phyloP scores from a whole-genome alignment of 2,329 filamentous ascomycete genomes.

The Byssothecium circinans region DNA sequence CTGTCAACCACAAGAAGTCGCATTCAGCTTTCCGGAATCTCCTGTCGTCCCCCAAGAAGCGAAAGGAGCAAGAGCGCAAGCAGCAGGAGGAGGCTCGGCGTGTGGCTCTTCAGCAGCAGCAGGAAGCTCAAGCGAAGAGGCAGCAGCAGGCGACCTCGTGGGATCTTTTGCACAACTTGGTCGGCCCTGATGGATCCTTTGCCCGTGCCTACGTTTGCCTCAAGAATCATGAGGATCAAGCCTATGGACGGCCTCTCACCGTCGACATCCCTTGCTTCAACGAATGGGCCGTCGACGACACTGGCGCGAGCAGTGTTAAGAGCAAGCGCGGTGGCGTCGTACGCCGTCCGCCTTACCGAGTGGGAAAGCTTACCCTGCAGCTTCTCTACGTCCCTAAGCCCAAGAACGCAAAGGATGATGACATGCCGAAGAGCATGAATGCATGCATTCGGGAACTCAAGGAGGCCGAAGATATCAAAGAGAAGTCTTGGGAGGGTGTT shows the following conservation, averaged over 20 bases:
- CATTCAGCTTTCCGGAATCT: conserved; percentile 78
- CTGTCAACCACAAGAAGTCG: conserved; percentile 73
- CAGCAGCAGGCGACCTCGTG: conserved; percentile 70
- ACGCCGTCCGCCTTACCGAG: conserved; percentile 85
- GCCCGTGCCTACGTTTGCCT: conserved; percentile 90
- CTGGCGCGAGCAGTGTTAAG: conserved; percentile 80
- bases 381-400: conserved; percentile 93
- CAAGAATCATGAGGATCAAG: conserved; percentile 85
- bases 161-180: conserved; percentile 82
- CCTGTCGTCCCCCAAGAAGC: conserved; percentile 85
- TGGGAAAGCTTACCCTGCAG: conserved; percentile 92
- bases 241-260: conserved; percentile 83
- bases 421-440: conserved; percentile 99
- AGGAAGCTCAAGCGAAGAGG: conserved; percentile 56
- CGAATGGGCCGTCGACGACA: conserved; percentile 93
- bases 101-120: conserved; percentile 52
- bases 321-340: conserved; percentile 82
- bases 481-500: conserved; percentile 81
- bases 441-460: conserved; percentile 91
- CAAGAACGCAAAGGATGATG: conserved; percentile 81
- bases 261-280: conserved; percentile 96
- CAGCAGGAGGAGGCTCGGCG: conserved; percentile 82
- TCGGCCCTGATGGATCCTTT: conserved; percentile 91
- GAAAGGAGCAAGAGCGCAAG: conserved; percentile 87
- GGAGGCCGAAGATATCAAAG: conserved; percentile 79